Percentiles rank a stretch among this genome's conserved stretches.
phyloP scores from a whole-genome alignment of 768 basidiomycete species.

The Lactarius pseudohatsudake region DNA sequence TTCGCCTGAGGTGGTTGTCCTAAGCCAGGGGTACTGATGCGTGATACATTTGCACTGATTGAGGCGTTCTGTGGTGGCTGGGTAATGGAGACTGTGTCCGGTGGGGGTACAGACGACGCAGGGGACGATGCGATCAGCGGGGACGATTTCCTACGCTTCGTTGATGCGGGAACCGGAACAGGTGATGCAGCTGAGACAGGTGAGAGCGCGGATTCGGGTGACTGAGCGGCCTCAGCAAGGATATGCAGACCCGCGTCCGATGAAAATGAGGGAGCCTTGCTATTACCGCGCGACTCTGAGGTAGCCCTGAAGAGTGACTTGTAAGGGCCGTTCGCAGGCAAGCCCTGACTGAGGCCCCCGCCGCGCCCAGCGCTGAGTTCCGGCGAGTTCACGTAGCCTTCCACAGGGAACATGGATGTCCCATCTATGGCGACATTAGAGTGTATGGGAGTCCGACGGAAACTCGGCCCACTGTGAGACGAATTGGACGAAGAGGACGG shows the following conservation, averaged over 20 bases:
- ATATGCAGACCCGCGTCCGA: constrained; percentile 18
- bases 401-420: constrained; percentile 25
- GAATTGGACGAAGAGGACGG: background rate
- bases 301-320: constrained; percentile 26
- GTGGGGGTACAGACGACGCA: background rate
- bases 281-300: constrained; percentile 14
- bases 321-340: constrained; percentile 23
- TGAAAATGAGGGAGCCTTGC: background rate
- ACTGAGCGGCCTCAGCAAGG: constrained; percentile 22
- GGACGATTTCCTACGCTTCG: constrained; percentile 18
- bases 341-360: constrained; percentile 23
- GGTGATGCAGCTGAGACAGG: constrained; percentile 11
- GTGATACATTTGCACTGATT: background rate
- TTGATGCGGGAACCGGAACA: background rate
- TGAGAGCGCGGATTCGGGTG: constrained; percentile 20
- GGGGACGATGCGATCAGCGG: constrained; percentile 13
- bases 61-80: background rate
- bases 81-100: background rate
- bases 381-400: constrained; percentile 26
- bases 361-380: constrained; percentile 22
- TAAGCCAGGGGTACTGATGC: background rate
- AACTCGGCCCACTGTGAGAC: constrained; percentile 11
- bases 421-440: constrained; percentile 13
- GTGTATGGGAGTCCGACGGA: constrained; percentile 12
- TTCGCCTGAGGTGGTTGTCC: constrained; percentile 1